Evolutionary conservation across 2,329 filamentous ascomycete species (phyloP).

Genomic region (Erysiphe pulchra): DNA sequence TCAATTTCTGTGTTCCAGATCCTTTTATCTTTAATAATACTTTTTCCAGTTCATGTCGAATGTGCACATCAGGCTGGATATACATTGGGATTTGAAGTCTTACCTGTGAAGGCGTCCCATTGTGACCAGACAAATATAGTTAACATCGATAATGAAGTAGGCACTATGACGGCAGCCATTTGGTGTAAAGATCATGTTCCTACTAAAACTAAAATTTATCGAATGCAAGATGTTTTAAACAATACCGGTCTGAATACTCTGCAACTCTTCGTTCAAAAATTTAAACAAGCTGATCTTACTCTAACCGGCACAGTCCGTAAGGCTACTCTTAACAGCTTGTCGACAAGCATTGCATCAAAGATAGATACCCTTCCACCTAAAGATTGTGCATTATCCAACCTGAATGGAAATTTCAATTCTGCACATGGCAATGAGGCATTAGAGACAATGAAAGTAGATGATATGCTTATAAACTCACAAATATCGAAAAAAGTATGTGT

Average conservation of each 20-base stretch:
- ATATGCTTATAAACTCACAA: constrained; percentile 1
- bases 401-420: constrained; percentile 8
- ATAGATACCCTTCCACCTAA: constrained; percentile 11
- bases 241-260: constrained; percentile 49
- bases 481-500: constrained; percentile 28
- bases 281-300: constrained; percentile 81
- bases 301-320: constrained; percentile 84
- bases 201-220: constrained; percentile 46
- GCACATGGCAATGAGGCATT: constrained; percentile 8
- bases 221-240: constrained; percentile 50
- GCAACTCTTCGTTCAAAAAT: constrained; percentile 66
- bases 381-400: constrained; percentile 29
- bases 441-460: constrained; percentile 9
- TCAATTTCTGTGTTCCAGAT: background rate
- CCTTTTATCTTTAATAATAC: constrained; percentile 1
- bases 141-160: constrained; percentile 54
- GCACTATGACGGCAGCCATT: constrained; percentile 59
- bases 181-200: constrained; percentile 82
- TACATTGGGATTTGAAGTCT: constrained; percentile 69
- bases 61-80: constrained; percentile 73
- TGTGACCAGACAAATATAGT: constrained; percentile 60
- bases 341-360: constrained; percentile 12
- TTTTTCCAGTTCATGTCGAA: constrained; percentile 42
- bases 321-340: constrained; percentile 33
- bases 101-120: constrained; percentile 68